A percentile compares a stretch with the other conserved stretches of the same genome.
Conservation (phyloP, 768 basidiomycete genomes). For the Candolleomyces aberdarensis region DNA sequence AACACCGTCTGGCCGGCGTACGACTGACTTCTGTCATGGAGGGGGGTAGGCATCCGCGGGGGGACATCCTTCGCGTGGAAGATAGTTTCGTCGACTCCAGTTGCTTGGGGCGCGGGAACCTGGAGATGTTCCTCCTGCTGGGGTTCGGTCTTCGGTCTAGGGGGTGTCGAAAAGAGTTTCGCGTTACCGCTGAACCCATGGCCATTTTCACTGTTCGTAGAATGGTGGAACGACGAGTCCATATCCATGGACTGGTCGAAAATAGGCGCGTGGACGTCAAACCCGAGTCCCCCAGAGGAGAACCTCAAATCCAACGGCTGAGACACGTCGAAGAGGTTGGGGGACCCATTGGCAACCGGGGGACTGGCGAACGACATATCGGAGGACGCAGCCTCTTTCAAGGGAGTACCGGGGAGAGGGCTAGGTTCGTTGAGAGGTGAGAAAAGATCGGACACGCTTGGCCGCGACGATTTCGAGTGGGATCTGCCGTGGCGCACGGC, state of each 20-base stretch:
- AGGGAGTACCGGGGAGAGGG: neutral
- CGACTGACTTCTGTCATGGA: conserved; percentile 62
- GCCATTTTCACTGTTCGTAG: conserved; percentile 18
- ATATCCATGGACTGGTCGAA: conserved; percentile 32
- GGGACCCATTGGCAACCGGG: conserved; percentile 33
- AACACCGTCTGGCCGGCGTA: conserved; percentile 67
- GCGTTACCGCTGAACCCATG: conserved; percentile 9
- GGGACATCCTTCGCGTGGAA: conserved; percentile 43
- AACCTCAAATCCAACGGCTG: conserved; percentile 51
- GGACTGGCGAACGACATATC: conserved; percentile 30
- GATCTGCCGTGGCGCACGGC: conserved; percentile 18
- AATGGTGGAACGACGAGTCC: conserved; percentile 32
- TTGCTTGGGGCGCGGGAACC: conserved; percentile 16
- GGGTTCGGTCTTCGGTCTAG: conserved; percentile 17
- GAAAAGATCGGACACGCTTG: conserved; percentile 50
- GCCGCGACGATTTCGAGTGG: conserved; percentile 35
- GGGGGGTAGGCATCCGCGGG: conserved; percentile 29
- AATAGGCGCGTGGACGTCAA: conserved; percentile 34
- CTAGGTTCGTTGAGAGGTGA: conserved; percentile 23
- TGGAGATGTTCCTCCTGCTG: conserved; percentile 16
- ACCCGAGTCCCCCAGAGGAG: conserved; percentile 40
- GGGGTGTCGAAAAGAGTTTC: conserved; percentile 45
- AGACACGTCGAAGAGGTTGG: conserved; percentile 59
- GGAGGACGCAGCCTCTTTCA: conserved; percentile 19
- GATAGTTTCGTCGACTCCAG: conserved; percentile 38